Conservation (phyloP, 257 asterid species). For the Cinchona pubescens region DNA sequence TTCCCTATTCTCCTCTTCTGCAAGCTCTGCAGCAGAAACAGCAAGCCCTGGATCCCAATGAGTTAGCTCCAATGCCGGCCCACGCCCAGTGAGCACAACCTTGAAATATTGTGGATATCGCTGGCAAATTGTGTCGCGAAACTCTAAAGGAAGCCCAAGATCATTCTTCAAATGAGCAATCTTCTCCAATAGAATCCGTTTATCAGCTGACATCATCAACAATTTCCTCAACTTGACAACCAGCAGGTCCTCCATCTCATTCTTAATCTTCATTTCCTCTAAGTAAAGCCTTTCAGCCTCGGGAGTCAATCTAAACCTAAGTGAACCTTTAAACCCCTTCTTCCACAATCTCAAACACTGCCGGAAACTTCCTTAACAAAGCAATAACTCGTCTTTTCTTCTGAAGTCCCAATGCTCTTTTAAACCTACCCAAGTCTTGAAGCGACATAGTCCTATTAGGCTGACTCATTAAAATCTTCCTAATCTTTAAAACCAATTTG, state of each 20-base stretch:
- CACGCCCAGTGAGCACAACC: slow-evolving; percentile 73
- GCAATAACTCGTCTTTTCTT: slow-evolving; percentile 76
- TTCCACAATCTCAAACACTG: slow-evolving; percentile 91
- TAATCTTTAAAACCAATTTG: slow-evolving; percentile 72
- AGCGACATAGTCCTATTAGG: slow-evolving; percentile 82
- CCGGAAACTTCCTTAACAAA: slow-evolving; percentile 75
- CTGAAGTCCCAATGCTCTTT: slow-evolving; percentile 65
- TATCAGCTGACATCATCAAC: slow-evolving; percentile 91
- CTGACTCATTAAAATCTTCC: slow-evolving; percentile 82
- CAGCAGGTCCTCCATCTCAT: slow-evolving; percentile 88
- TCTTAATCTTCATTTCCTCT: slow-evolving; percentile 80
- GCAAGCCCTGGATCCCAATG: slow-evolving; percentile 96
- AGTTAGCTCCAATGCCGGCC: slow-evolving; percentile 81
- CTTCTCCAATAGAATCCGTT: slow-evolving; percentile 85
- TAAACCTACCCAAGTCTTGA: slow-evolving; percentile 72
- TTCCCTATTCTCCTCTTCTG: slow-evolving; percentile 72
- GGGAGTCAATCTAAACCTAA: slow-evolving; percentile 69
- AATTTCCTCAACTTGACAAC: slow-evolving; percentile 79
- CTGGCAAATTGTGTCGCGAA: slow-evolving; percentile 74
- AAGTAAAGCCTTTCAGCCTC: slow-evolving; percentile 93
- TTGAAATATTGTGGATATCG: slow-evolving; percentile 89
- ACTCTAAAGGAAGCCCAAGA: slow-evolving; percentile 83
- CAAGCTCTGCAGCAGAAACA: slow-evolving; percentile 90
- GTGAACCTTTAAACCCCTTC: slow-evolving; percentile 91
- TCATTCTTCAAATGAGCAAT: slow-evolving; percentile 84